These are phyloP conservation scores for Dioscorea zingiberensis DNA, from an alignment of 106 monocot genomes.

Conservation along the genomic window DNA sequence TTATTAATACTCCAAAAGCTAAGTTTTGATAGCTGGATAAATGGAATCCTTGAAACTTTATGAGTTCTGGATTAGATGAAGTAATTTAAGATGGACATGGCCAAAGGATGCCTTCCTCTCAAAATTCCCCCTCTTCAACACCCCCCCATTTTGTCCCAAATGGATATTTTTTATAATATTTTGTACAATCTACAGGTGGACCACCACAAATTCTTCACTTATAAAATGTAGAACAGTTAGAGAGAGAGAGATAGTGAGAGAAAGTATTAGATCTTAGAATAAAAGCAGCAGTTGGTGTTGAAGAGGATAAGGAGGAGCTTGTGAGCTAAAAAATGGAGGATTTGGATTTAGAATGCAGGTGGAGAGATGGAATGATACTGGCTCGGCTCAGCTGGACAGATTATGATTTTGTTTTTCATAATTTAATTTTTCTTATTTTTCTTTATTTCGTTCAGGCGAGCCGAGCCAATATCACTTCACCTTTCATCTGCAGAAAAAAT, in stretches of 20 bases:
- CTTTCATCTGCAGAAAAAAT: too few relatives aligned
- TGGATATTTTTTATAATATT: neutral
- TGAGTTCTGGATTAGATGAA: neutral
- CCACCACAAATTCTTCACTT: neutral
- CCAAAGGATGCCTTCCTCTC: slow-evolving; percentile 1
- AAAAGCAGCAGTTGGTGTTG: neutral
- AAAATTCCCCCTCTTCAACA: neutral
- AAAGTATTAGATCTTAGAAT: neutral
- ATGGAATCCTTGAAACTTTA: too few relatives aligned
- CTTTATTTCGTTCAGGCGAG: neutral
- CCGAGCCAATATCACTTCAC: neutral
- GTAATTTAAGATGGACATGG: neutral
- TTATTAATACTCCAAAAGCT: neutral
- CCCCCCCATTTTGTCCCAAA: neutral
- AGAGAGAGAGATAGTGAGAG: too few relatives aligned
- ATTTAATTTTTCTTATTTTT: too few relatives aligned
- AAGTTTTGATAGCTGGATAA: neutral
- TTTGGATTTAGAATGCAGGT: neutral
- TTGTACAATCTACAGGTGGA: neutral
- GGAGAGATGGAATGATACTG: slow-evolving; percentile 3
- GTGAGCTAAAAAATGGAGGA: too few relatives aligned
- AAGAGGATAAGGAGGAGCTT: neutral
- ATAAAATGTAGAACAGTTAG: neutral
- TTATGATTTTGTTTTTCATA: neutral
- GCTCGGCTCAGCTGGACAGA: neutral